These are phyloP conservation scores for Cladosporium phlei DNA, from an alignment of 2,329 filamentous ascomycete genomes.

Conservation along the genomic window DNA sequence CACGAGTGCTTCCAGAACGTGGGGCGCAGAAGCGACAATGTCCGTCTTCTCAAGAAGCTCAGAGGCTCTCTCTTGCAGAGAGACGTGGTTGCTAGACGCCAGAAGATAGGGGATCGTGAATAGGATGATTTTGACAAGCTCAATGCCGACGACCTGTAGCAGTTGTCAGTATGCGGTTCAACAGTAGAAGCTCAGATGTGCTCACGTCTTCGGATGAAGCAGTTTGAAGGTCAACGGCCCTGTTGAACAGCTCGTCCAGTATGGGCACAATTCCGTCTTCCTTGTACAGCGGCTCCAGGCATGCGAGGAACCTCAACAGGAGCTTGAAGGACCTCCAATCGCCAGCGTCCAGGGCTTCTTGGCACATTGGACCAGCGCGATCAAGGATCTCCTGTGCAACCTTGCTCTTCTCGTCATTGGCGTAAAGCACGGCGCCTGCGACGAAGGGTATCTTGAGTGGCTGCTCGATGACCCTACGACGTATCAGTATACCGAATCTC, in stretches of 20 bases:
- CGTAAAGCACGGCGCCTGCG: slow-evolving; percentile 73
- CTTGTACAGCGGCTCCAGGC: slow-evolving; percentile 72
- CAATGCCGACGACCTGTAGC: slow-evolving; percentile 58
- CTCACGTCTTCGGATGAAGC: slow-evolving; percentile 87
- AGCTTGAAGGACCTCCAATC: slow-evolving; percentile 91
- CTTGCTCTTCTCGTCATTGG: slow-evolving; percentile 73
- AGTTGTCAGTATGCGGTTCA: slow-evolving; percentile 17
- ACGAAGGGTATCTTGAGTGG: slow-evolving; percentile 97
- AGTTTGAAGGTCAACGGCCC: slow-evolving; percentile 89
- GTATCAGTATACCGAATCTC: not conserved
- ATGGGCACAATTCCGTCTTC: slow-evolving; percentile 81
- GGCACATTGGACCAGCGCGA: slow-evolving; percentile 56
- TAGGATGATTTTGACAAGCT: slow-evolving; percentile 94
- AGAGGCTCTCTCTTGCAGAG: slow-evolving; percentile 67
- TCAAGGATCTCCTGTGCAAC: slow-evolving; percentile 66
- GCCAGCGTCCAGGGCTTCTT: slow-evolving; percentile 65
- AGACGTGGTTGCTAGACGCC: slow-evolving; percentile 60
- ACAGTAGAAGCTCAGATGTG: not conserved
- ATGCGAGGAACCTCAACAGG: slow-evolving; percentile 81
- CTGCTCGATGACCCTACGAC: slow-evolving; percentile 67
- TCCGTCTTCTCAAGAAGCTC: slow-evolving; percentile 89
- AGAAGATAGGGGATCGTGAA: slow-evolving; percentile 89
- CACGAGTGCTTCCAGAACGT: slow-evolving; percentile 77
- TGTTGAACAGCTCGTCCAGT: slow-evolving; percentile 82
- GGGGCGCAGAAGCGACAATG: slow-evolving; percentile 84